phyloP scores from a whole-genome alignment of 1,284 basidiomycete species.

The Clitocybe nebularis region DNA sequence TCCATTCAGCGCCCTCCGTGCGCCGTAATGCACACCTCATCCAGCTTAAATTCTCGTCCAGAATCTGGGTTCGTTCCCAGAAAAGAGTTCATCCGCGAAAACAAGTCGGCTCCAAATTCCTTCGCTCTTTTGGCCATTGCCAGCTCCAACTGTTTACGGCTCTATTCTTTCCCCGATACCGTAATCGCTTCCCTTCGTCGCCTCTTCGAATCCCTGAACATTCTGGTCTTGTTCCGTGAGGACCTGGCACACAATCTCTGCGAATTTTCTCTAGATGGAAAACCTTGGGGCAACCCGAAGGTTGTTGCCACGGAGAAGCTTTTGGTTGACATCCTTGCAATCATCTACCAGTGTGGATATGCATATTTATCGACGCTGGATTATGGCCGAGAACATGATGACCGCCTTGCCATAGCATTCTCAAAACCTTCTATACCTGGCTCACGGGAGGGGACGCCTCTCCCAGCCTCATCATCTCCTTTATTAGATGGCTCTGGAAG shows the following conservation, averaged over 20 bases:
- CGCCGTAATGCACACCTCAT: constrained; percentile 23
- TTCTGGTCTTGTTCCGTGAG: constrained; percentile 48
- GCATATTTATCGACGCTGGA: constrained; percentile 65
- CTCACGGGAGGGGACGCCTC: constrained; percentile 28
- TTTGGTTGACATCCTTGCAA: constrained; percentile 58
- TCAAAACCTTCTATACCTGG: constrained; percentile 39
- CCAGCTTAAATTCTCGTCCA: constrained; percentile 22
- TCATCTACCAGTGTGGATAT: constrained; percentile 62
- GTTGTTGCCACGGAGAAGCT: constrained; percentile 62
- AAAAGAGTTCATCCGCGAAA: constrained; percentile 65
- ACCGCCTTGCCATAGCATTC: constrained; percentile 66
- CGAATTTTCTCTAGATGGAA: constrained; percentile 63
- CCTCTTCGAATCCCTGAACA: constrained; percentile 45
- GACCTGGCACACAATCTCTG: constrained; percentile 54
- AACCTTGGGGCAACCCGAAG: constrained; percentile 70
- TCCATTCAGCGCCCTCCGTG: too few relatives aligned
- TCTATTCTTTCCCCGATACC: constrained; percentile 61
- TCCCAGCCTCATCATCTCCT: constrained; percentile 28
- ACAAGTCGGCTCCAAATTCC: constrained; percentile 43
- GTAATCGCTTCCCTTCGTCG: constrained; percentile 50
- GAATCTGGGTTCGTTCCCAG: constrained; percentile 55
- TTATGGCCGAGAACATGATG: constrained; percentile 73
- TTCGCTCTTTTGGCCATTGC: constrained; percentile 69
- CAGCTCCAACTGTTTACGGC: constrained; percentile 54
- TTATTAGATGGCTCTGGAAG: constrained; percentile 30